Base-by-base conservation (phyloP, 257 asterid species). In the Solanum tacnaense region DNA sequence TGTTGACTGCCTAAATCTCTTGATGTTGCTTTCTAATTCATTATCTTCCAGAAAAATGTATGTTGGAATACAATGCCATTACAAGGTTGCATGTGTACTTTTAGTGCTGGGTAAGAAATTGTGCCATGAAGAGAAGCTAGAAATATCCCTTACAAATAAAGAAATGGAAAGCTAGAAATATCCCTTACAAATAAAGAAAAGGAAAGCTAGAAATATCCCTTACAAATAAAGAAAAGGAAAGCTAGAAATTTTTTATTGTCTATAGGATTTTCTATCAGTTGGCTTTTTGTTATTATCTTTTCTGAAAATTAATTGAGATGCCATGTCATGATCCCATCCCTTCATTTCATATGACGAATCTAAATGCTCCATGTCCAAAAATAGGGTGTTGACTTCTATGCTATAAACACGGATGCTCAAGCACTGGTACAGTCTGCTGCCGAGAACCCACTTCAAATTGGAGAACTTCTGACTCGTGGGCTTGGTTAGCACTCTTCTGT, bases 401-500 rank as follows among this genome's bases (percentile, higher is more conserved):
- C 99, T 86, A 84, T 97, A 89, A 97, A 96, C 93, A 97, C 99
- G 25, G 99, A 97, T 93, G 93, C 98, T 89, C 99, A 97, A 86
- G 98, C 99, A 79, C 94, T 97, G 38, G 72, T 94, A 87, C 98
- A 94, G 88, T 97, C 99, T 88, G 94, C 98, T 88, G 98, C 99
- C 9, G 93, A 93, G 90, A 89, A 93, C 88, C 98, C 99, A 87
- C 93, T 96, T 91, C 99, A 97, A 89, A 97, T 96, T 90, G 99
- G 99, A 87, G 99, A 97, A 91, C 97, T 97, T 86, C 91, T 97
- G 94, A 96, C 99, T 88, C 98, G 99, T 90, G 99, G 99, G 90
- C 98, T 97, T 84, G 99, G 99, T 96, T 88, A 84, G 91, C 70
- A 38, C 72, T 87, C 92, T 91, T 88, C 91, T 91, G 88, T 87